Percentiles rank a stretch among this genome's conserved stretches.
Conservation (phyloP, 2,329 filamentous ascomycete species). For the Colletotrichum shisoi region DNA sequence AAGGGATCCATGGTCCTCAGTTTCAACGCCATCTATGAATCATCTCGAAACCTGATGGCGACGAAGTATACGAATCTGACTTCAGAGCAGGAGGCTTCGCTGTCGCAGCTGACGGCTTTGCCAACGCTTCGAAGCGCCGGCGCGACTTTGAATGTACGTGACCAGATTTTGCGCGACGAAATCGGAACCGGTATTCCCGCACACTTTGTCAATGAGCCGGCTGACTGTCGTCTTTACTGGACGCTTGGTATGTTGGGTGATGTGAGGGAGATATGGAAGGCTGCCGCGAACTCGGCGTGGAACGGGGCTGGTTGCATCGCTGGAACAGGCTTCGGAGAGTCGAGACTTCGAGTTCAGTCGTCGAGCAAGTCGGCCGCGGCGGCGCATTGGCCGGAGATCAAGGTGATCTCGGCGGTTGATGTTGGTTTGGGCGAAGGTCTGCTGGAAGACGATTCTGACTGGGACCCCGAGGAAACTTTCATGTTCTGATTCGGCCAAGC, state of each 20-base stretch:
- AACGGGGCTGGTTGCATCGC: conserved; percentile 51
- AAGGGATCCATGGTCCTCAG: conserved; percentile 57
- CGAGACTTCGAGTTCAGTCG: not conserved
- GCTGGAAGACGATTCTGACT: not conserved
- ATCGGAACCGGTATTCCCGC: conserved; percentile 53
- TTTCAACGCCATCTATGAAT: conserved; percentile 44
- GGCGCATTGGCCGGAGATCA: not conserved
- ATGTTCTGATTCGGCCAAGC: not conserved
- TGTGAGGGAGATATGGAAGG: conserved; percentile 57
- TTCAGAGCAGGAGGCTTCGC: conserved; percentile 43
- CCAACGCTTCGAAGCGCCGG: conserved; percentile 47
- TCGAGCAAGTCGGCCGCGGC: not conserved
- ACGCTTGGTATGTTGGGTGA: conserved; percentile 58
- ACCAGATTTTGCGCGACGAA: conserved; percentile 50
- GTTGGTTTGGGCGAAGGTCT: not conserved
- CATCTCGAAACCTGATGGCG: not conserved
- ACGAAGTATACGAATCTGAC: conserved; percentile 42
- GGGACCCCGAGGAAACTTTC: not conserved
- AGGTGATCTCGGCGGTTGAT: not conserved
- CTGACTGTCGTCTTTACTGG: conserved; percentile 62
- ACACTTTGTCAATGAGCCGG: conserved; percentile 58
- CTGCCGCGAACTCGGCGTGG: conserved; percentile 52
- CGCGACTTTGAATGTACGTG: conserved; percentile 50
- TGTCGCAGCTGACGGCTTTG: conserved; percentile 46
- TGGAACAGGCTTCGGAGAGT: not conserved